Evolutionary conservation across 768 basidiomycete genomes (phyloP).

Genomic region (Hysterangium stoloniferum): DNA sequence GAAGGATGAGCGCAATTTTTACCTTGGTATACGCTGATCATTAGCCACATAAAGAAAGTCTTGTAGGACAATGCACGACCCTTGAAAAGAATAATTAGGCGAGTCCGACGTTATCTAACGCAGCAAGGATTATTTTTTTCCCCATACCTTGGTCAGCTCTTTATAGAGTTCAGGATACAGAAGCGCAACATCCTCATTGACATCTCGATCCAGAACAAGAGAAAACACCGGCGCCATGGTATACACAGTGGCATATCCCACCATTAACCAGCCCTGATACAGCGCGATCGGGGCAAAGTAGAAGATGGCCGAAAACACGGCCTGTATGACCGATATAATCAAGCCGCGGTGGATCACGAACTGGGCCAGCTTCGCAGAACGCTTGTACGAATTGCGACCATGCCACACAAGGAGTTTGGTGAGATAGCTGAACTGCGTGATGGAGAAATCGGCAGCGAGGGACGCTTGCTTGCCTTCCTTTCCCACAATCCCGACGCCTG

Average conservation of each 20-base stretch:
- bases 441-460: conserved; percentile 96
- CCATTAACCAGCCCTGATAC: conserved; percentile 98
- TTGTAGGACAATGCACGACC: conserved; percentile 93
- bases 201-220: conserved; percentile 89
- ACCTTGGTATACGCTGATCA: conserved; percentile 98
- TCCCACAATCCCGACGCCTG: conserved; percentile 95
- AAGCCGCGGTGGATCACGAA: conserved; percentile 97
- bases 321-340: conserved; percentile 97
- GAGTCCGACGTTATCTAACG: too few species aligned
- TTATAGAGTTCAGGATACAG: conserved; percentile 98
- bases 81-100: conserved; percentile 31
- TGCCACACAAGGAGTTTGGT: conserved; percentile 98
- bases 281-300: conserved; percentile 94
- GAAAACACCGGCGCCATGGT: conserved; percentile 99
- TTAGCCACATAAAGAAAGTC: conserved; percentile 97
- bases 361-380: conserved; percentile 94
- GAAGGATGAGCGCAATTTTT: too few species aligned
- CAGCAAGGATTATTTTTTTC: neutral
- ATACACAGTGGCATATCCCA: conserved; percentile 91
- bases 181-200: conserved; percentile 90
- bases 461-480: conserved; percentile 99
- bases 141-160: conserved; percentile 82
- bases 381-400: conserved; percentile 96
- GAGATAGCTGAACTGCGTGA: conserved; percentile 92
- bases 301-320: conserved; percentile 89